A percentile compares a stretch with the other conserved stretches of the same genome.
Conservation (phyloP, 768 basidiomycete genomes). For the Suillus americanus region DNA sequence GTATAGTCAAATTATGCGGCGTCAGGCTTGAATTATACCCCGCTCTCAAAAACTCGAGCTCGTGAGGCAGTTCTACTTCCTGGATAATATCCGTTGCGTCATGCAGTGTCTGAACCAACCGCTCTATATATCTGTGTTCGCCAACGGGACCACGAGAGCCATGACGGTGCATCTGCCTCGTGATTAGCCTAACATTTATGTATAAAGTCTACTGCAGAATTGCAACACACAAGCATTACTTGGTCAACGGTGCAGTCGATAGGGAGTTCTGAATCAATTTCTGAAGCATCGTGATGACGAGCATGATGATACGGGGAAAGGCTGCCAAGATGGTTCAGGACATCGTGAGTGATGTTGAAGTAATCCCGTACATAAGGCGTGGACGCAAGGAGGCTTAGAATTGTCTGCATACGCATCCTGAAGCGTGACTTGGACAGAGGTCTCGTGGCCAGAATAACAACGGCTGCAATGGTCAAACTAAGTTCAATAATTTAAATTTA, state of each 20-base stretch:
- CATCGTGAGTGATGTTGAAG: neutral
- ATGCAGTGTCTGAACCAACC: slow-evolving; percentile 29
- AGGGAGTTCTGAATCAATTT: slow-evolving; percentile 26
- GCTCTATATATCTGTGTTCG: slow-evolving; percentile 32
- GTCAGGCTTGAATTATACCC: slow-evolving; percentile 32
- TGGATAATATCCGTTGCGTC: slow-evolving; percentile 20
- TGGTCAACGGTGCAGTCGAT: slow-evolving; percentile 39
- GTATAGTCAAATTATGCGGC: slow-evolving; percentile 33
- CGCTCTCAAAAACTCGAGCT: slow-evolving; percentile 33
- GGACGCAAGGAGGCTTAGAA: neutral
- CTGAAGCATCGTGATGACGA: slow-evolving; percentile 27
- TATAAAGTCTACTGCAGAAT: neutral
- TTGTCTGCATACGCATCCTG: neutral
- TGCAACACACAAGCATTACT: slow-evolving; percentile 34
- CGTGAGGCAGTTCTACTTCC: slow-evolving; percentile 27
- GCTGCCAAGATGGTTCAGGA: slow-evolving; percentile 28
- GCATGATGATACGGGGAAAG: slow-evolving; percentile 38
- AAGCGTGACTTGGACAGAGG: neutral
- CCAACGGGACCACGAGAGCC: slow-evolving; percentile 34
- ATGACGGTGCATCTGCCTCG: slow-evolving; percentile 34
- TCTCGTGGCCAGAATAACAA: neutral
- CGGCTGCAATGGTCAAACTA: neutral
- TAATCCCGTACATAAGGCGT: slow-evolving; percentile 20
- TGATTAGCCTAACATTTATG: neutral
- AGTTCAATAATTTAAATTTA: neutral